Evolutionary conservation across 225 moss, liverwort and hornwort genomes (phyloP), one percentile per base, ranked within the genome.

Genomic region (Neckera pumila): DNA sequence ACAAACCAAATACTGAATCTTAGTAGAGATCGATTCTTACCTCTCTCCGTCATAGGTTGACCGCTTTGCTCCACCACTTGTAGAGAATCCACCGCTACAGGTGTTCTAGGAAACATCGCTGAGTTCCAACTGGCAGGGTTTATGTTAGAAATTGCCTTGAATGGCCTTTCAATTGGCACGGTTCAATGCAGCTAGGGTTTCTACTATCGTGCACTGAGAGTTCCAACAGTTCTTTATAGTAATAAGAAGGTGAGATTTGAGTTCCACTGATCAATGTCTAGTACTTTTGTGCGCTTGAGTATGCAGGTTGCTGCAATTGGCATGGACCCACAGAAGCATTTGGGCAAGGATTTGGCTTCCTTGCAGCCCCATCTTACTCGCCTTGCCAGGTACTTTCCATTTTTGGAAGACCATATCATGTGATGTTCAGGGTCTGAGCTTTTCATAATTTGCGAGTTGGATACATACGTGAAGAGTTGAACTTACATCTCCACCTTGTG

Each of bases 241-340:
- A 11, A 36, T 25, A 34, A 23, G 61, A 56, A 38, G 65, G 18
- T 80, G 73, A 83, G 49, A 43, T 66, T 87, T 67, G 58, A 73
- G 83, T 72, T 90, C 62, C n/a, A 36, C 20, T 87, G n/a, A 80
- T 58, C 49, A 26, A 7, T 49, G 53, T 69, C 28, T 79, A 42
- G 61, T 80, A 56, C 19, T 40, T 58, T 53, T 47, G 19, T 88
- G 83, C 43, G 69, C 72, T 79, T 89, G 60, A 79, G 19, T 62
- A 33, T 79, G 91, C 88, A 99, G 98, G 97, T 99, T 74, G 99
- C 99, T 88, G 97, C 97, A 36, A 94, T 99, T 93, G 99, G 99
- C 54, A 91, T 99, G 95, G 94, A 96, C 69, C 99, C 99, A 4
- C 88, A 95, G 65, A 93, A 99, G 87, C 99, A 99, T 92, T 96